Conservation (phyloP, 805 yeast species). For the Cyberlindnera samutprakarnensis region DNA sequence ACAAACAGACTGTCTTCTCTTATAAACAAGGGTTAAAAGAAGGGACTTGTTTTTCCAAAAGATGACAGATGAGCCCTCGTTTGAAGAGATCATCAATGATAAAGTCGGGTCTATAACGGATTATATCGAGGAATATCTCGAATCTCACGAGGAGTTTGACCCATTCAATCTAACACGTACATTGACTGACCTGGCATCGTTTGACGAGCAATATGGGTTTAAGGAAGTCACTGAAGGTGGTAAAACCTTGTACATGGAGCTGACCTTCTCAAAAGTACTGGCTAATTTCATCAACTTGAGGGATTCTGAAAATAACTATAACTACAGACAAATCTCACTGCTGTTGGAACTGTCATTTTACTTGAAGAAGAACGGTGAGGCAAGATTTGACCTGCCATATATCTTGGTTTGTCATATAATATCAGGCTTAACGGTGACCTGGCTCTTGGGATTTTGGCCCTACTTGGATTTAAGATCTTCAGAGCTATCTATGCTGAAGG, state of each 20-base stretch:
- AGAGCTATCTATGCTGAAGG: background rate
- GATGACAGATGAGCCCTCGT: no score
- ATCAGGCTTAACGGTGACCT: constrained; percentile 5
- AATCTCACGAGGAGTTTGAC: background rate
- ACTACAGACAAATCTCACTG: constrained; percentile 10
- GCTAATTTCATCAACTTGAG: constrained; percentile 7
- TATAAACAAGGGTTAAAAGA: no score
- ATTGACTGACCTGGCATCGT: background rate
- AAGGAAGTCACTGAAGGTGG: background rate
- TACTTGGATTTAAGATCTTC: constrained; percentile 12
- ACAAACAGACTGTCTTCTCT: no score
- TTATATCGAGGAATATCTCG: background rate
- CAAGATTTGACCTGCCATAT: constrained; percentile 11
- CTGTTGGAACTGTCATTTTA: constrained; percentile 16
- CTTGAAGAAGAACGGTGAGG: constrained; percentile 3
- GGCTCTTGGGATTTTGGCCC: constrained; percentile 17
- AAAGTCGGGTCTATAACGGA: constrained; percentile 1
- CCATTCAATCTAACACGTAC: background rate
- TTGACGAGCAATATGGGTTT: background rate
- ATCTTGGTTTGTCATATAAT: constrained; percentile 7
- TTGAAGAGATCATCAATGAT: constrained; percentile 4
- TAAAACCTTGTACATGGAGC: constrained; percentile 5
- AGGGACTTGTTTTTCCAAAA: no score
- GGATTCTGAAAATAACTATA: constrained; percentile 9
- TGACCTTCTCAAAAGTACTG: constrained; percentile 5